Base-by-base conservation (phyloP, 2,329 filamentous ascomycete species). In the Chaetomiaceae sp. region DNA sequence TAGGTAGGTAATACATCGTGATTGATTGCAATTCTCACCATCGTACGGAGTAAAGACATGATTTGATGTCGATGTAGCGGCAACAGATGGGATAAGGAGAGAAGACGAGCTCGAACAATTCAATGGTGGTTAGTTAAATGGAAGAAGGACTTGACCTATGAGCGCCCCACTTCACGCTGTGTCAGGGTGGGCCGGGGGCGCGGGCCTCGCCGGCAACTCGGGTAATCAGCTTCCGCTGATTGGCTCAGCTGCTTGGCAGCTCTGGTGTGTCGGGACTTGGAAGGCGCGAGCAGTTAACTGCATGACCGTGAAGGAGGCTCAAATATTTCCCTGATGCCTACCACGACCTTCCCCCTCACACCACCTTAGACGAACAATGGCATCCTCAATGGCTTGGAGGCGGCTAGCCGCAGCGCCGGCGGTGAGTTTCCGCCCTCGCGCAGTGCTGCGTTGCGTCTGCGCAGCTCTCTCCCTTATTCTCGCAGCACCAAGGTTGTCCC, bases 341-440 rank as follows among this genome's bases (percentile, higher is more conserved):
- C 45, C 54, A 52, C 52, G 50, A 53, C 51, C 57, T 56, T 55
- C 47, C 55, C 58, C 58, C 47, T 56, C 58, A 55, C 51, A 56
- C 57, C 48, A 45, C 51, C 49, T 36, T 53, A 54, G 47, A 52
- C 54, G 45, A n/a, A 64, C 55, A 60, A 81, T 76, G 71, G 77
- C 79, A 68, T 79, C 78, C 65, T 77, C 76, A 69, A 79, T 81
- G 72, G 76, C 77, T 64, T 70, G 81, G 74, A 77, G 78, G 68
- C 76, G 76, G 66, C 67, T 82, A 62, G 70, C 74, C 63, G 64
- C 71, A 61, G 70, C 70, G 64, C 69, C 76, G 68, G 66, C 75
- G 59, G 78, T 81, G 63, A 64, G 78, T 76, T 20, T 7, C 33
- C 40, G n/a, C 45, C 26, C n/a, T 18, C 47, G 29, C 29, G 12